A percentile compares a stretch with the other conserved stretches of the same genome.
Conservation (phyloP, 768 basidiomycete genomes). For the Podaxis mareebaensis region DNA sequence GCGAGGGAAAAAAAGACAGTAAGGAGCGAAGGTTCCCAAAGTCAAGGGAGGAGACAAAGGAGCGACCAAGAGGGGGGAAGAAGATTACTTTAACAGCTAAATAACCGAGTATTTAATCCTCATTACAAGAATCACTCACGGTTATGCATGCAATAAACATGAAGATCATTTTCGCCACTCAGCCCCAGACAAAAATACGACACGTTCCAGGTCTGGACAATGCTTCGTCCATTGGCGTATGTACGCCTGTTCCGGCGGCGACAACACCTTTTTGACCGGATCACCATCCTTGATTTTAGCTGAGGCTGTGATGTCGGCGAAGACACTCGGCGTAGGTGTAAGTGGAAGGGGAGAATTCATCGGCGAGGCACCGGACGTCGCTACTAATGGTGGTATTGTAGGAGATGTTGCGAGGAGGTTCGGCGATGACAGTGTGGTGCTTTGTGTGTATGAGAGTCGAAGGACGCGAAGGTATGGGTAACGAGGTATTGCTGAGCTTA, state of each 20-base stretch:
- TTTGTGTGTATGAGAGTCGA: slow-evolving; percentile 20
- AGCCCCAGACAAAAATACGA: slow-evolving; percentile 14
- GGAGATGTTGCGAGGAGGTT: background rate
- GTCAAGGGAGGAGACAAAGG: no score
- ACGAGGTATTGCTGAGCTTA: slow-evolving; percentile 39
- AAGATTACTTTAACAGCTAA: no score
- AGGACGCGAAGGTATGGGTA: slow-evolving; percentile 37
- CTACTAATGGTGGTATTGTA: background rate
- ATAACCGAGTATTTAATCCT: no score
- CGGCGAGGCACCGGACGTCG: background rate
- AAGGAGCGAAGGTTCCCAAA: no score
- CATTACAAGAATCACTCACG: background rate
- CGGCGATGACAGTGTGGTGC: background rate
- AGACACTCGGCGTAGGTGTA: background rate
- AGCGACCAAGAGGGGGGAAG: no score
- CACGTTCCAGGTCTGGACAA: slow-evolving; percentile 13
- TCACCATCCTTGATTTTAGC: background rate
- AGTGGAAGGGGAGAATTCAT: background rate
- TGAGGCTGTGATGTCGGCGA: background rate
- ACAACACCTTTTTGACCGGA: background rate
- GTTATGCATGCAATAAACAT: no score
- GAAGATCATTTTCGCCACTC: slow-evolving; percentile 7
- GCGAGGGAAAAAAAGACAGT: no score
- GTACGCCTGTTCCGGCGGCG: slow-evolving; percentile 14
- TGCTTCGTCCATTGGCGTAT: slow-evolving; percentile 18